Conservation (phyloP, 495 filamentous ascomycete genomes). For the Paragyromitra xinjiangensis region DNA sequence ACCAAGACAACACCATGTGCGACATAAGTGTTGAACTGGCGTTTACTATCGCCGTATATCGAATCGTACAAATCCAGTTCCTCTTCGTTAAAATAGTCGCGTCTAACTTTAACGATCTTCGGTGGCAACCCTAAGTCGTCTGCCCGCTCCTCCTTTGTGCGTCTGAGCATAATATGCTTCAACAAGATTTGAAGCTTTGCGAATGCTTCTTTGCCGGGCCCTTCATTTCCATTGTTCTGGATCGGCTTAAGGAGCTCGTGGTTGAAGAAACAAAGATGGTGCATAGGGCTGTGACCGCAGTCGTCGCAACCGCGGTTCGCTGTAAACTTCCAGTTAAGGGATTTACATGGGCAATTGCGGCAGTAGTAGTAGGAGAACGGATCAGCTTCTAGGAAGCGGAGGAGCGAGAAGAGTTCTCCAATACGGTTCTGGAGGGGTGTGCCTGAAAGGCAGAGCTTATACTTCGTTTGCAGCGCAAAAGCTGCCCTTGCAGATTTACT, state of each 20-base stretch:
- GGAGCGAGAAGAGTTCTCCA: conserved; percentile 93
- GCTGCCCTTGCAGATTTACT: conserved; percentile 61
- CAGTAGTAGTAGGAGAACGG: conserved; percentile 96
- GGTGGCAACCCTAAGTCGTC: conserved; percentile 93
- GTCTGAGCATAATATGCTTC: conserved; percentile 90
- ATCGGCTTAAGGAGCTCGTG: conserved; percentile 91
- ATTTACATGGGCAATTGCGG: conserved; percentile 78
- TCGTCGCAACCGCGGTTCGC: conserved; percentile 46
- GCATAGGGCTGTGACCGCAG: conserved; percentile 69
- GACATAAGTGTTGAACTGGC: conserved; percentile 94
- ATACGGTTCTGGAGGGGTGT: conserved; percentile 97
- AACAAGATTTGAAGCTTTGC: conserved; percentile 84
- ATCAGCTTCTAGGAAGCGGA: conserved; percentile 85
- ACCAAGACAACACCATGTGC: conserved; percentile 85
- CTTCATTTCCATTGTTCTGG: conserved; percentile 64
- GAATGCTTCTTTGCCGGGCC: conserved; percentile 71
- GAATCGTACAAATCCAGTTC: conserved; percentile 94
- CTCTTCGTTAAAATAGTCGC: conserved; percentile 93
- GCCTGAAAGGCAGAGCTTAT: conserved; percentile 94
- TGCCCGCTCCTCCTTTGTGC: conserved; percentile 89
- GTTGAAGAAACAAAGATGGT: conserved; percentile 94
- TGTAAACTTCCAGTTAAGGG: conserved; percentile 80
- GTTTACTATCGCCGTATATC: conserved; percentile 87
- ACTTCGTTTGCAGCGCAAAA: conserved; percentile 75
- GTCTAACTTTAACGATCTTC: conserved; percentile 89